Conservation (phyloP, 2,329 filamentous ascomycete species). For the Simplicillium aogashimaense region DNA sequence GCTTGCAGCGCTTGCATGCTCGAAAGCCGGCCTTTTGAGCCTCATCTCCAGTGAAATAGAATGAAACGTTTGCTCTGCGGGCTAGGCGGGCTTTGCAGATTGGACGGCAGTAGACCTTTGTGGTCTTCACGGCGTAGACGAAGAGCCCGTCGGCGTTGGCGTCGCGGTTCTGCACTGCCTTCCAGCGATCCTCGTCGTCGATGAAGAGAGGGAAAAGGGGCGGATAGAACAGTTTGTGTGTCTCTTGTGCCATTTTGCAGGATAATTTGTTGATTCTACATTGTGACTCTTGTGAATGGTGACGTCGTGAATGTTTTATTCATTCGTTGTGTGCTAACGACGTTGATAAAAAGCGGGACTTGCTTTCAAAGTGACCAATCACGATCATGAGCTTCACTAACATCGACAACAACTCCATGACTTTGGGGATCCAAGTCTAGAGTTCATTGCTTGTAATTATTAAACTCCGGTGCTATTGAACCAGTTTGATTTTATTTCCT, state of each 20-base stretch:
- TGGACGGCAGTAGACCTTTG: constrained; percentile 48
- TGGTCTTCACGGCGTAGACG: constrained; percentile 32
- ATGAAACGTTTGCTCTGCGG: constrained; percentile 48
- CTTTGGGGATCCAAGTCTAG: too few relatives aligned
- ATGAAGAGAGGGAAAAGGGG: constrained; percentile 11
- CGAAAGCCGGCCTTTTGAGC: constrained; percentile 40
- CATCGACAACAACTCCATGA: not conserved
- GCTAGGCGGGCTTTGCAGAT: constrained; percentile 51
- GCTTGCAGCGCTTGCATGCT: constrained; percentile 48
- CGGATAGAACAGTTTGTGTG: not conserved
- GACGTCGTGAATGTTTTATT: not conserved
- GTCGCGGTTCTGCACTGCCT: constrained; percentile 23
- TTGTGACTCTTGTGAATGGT: too few relatives aligned
- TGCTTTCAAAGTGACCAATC: constrained; percentile 22
- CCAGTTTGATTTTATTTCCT: too few relatives aligned
- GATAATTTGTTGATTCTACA: not conserved
- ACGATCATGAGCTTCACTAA: not conserved
- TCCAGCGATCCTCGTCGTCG: constrained; percentile 24
- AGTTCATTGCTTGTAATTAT: too few relatives aligned
- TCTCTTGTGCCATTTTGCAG: not conserved
- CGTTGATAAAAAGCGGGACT: constrained; percentile 9
- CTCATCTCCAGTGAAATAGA: constrained; percentile 33
- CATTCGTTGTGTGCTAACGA: not conserved
- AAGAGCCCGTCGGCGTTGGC: constrained; percentile 26
- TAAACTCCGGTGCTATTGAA: too few relatives aligned